These are phyloP conservation scores for Xylariaceae sp. DNA, from an alignment of 2,329 filamentous ascomycete species.

Conservation along the genomic window DNA sequence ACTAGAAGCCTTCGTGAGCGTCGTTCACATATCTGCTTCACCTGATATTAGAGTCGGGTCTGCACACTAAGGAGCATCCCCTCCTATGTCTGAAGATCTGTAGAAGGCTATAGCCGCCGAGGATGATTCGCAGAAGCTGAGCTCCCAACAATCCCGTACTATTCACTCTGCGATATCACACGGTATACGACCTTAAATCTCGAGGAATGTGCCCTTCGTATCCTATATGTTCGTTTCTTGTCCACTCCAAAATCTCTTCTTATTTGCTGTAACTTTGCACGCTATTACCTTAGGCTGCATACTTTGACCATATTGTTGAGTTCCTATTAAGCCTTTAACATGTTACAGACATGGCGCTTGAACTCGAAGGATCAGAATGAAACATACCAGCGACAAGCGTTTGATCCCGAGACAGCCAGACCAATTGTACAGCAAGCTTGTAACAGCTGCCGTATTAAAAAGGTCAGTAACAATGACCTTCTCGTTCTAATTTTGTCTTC, in stretches of 20 bases:
- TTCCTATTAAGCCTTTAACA: neutral
- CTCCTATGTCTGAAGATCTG: too few relatives aligned
- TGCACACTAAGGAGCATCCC: too few relatives aligned
- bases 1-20: too few relatives aligned
- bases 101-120: too few relatives aligned
- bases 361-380: conserved; percentile 16
- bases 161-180: too few relatives aligned
- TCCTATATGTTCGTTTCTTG: neutral
- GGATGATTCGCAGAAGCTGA: too few relatives aligned
- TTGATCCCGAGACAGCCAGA: conserved; percentile 18
- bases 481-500: neutral
- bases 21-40: too few relatives aligned
- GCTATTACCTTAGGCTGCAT: too few relatives aligned
- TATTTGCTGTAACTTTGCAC: too few relatives aligned
- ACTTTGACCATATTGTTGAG: neutral
- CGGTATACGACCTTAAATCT: neutral
- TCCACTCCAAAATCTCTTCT: too few relatives aligned
- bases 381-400: conserved; percentile 14
- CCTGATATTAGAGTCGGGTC: too few relatives aligned
- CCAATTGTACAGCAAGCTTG: conserved; percentile 24
- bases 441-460: conserved; percentile 24
- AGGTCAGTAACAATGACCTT: conserved; percentile 2
- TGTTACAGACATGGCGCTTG: conserved; percentile 25
- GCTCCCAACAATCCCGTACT: too few relatives aligned
- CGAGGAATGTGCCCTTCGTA: neutral